Base-by-base conservation (phyloP, 2,329 filamentous ascomycete species). In the Calonectria honghensis region DNA sequence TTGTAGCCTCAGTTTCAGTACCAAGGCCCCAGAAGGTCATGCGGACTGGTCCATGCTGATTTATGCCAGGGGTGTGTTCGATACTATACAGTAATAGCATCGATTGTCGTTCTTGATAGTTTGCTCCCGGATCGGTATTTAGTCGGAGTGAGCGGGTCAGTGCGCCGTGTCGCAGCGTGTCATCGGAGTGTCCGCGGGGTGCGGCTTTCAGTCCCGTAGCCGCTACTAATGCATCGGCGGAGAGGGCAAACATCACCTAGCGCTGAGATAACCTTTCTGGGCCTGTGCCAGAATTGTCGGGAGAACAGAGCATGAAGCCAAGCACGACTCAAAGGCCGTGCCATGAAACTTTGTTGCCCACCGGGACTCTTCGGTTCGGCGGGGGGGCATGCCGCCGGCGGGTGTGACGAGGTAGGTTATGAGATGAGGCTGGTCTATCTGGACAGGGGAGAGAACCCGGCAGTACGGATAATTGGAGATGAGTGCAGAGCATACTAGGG, bases 311-410 rank as follows among this genome's bases (percentile, higher is more conserved):
- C 68, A 72, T 73, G 57, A 70, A 66, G 48, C 52, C 70, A 59
- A 73, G 59, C 65, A 52, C 41, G 52, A 32, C 45, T 35, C 31
- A 70, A 63, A 41, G 54, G 74, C 70, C 74, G 73, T 64, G 74
- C 69, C 73, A 63, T 73, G 70, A 71, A 73, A 72, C 52, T 54
- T 73, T 51, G 57, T 52, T 73, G 31, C 41, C 18, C 31, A 59
- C 51, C 50, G 66, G 41, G 74, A 65, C 59, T 64, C 20, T 31
- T 64, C 59, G 69, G 70, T 31, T 54, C 64, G 67, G 59, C 63
- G 76, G 74, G 76, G 74, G 76, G 67, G 75, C 57, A 32, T 77
- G 68, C 72, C 73, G 77, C 79, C 79, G 81, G 76, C 77, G 79
- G 79, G 73, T 81, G 77, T 66, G 73, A 73, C 31, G 61, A 71